Percentiles rank a stretch among this genome's conserved stretches.
Conservation (phyloP, 2,329 filamentous ascomycete species). For the Tolypocladium inflatum region DNA sequence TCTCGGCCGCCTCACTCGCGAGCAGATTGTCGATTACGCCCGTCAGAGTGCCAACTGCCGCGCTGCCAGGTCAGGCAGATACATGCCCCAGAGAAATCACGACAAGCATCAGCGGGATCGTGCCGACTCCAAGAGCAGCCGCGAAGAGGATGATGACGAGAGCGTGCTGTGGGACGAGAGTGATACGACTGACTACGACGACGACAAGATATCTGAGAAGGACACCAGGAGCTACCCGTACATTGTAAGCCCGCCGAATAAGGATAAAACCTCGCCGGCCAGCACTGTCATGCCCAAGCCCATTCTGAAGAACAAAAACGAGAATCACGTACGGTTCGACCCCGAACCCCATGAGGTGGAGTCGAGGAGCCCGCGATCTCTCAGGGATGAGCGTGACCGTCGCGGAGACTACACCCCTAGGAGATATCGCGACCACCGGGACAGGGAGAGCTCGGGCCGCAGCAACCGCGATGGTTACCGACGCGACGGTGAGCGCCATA, state of each 20-base stretch:
- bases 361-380: slow-evolving; percentile 15
- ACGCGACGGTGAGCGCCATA: slow-evolving; percentile 12
- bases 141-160: slow-evolving; percentile 20
- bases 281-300: slow-evolving; percentile 38
- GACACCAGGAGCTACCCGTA: slow-evolving; percentile 23
- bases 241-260: slow-evolving; percentile 26
- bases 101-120: slow-evolving; percentile 9
- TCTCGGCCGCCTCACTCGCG: slow-evolving; percentile 42
- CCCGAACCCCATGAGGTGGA: slow-evolving; percentile 37
- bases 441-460: slow-evolving; percentile 12
- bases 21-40: slow-evolving; percentile 43
- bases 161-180: slow-evolving; percentile 19
- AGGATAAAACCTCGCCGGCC: slow-evolving; percentile 23
- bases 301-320: slow-evolving; percentile 53
- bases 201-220: slow-evolving; percentile 20
- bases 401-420: slow-evolving; percentile 7
- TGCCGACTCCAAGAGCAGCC: slow-evolving; percentile 23
- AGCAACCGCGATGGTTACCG: slow-evolving; percentile 14
- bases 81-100: slow-evolving; percentile 5
- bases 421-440: slow-evolving; percentile 16
- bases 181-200: slow-evolving; percentile 21
- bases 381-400: slow-evolving; percentile 22
- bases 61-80: slow-evolving; percentile 20
- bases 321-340: slow-evolving; percentile 46
- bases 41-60: slow-evolving; percentile 38